Percentiles rank a stretch among this genome's conserved stretches.
Evolutionary conservation across 148 eudicot genomes (phyloP).

Genomic region (Rheum nobile): DNA sequence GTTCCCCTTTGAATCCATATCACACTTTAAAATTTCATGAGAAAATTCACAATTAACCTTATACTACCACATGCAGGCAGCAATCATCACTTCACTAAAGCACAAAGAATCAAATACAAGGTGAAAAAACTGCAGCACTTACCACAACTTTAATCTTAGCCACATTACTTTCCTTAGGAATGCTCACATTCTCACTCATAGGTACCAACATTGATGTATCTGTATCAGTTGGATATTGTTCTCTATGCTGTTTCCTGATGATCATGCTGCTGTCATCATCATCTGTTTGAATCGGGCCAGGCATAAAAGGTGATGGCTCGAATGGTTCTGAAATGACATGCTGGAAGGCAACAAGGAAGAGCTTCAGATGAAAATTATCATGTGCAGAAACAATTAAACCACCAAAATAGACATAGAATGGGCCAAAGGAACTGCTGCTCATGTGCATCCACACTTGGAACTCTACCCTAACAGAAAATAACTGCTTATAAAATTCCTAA

Average conservation of each 20-base stretch:
- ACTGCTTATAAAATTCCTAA: neutral
- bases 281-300: slow-evolving; percentile 42
- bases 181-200: slow-evolving; percentile 45
- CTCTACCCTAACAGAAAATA: neutral
- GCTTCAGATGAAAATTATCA: neutral
- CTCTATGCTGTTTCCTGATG: slow-evolving; percentile 40
- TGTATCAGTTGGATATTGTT: slow-evolving; percentile 32
- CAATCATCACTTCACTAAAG: neutral
- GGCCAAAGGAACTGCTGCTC: neutral
- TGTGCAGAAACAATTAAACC: neutral
- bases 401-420: neutral
- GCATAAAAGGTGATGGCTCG: slow-evolving; percentile 84
- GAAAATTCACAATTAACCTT: neutral
- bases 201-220: slow-evolving; percentile 43
- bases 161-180: slow-evolving; percentile 75
- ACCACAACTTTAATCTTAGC: slow-evolving; percentile 99
- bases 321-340: slow-evolving; percentile 86
- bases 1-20: neutral
- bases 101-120: neutral
- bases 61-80: neutral
- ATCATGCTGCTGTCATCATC: slow-evolving; percentile 38
- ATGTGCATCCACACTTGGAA: slow-evolving; percentile 3
- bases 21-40: neutral
- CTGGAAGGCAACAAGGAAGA: slow-evolving; percentile 26
- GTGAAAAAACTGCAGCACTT: slow-evolving; percentile 15